A percentile compares a stretch with the other conserved stretches of the same genome.
Conservation (phyloP, 805 yeast genomes). For the Sugiyamaella marilandica region DNA sequence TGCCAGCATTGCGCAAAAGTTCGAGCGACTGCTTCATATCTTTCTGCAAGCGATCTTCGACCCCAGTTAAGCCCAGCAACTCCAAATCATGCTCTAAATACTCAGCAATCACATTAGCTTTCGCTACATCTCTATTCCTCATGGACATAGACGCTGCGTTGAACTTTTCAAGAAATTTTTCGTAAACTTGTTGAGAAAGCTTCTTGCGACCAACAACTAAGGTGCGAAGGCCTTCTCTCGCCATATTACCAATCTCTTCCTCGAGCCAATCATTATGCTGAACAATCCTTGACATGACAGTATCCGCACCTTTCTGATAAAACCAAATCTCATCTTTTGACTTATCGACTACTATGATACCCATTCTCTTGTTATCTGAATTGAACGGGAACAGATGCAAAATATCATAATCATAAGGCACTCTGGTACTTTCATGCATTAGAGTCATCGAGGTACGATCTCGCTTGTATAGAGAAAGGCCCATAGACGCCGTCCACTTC, state of each 20-base stretch:
- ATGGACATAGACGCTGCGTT: conserved; percentile 71
- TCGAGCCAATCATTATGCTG: conserved; percentile 91
- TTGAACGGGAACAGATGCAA: conserved; percentile 88
- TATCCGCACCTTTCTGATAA: conserved; percentile 91
- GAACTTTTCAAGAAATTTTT: conserved; percentile 60
- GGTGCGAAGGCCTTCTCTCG: conserved; percentile 95
- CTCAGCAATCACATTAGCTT: conserved; percentile 63
- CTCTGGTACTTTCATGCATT: conserved; percentile 54
- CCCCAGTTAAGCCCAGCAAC: conserved; percentile 90
- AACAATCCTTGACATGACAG: conserved; percentile 83
- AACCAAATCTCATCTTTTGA: conserved; percentile 74
- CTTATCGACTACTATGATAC: conserved; percentile 67
- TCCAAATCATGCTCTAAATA: conserved; percentile 80
- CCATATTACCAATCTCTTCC: conserved; percentile 96
- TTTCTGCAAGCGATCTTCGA: conserved; percentile 88
- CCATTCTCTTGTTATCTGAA: conserved; percentile 96
- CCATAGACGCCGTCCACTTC: conserved; percentile 81
- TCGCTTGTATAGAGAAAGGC: conserved; percentile 71
- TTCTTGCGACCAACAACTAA: conserved; percentile 87
- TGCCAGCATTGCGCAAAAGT: conserved; percentile 89
- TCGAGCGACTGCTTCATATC: conserved; percentile 92
- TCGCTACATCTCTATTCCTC: conserved; percentile 69
- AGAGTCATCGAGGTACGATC: conserved; percentile 74
- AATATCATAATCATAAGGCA: conserved; percentile 52
- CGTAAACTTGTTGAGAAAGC: conserved; percentile 49